Evolutionary conservation across 495 filamentous ascomycete genomes (phyloP).

Genomic region (Penicillium tannophilum): DNA sequence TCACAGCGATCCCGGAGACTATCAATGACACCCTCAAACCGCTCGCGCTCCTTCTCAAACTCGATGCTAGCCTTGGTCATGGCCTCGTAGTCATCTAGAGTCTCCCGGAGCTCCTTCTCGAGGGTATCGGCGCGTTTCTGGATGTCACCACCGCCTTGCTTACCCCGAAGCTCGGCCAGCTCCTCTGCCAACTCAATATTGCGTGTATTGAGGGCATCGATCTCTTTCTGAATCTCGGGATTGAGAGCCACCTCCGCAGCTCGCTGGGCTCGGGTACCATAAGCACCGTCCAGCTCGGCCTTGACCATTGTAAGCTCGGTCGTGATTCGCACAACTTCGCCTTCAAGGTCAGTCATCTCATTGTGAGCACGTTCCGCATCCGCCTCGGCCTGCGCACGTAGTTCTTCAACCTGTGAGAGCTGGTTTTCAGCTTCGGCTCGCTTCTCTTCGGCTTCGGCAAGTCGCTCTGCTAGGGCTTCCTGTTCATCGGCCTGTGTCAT

Average conservation of each 20-base stretch:
- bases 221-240: slow-evolving; percentile 65
- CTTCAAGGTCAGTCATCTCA: slow-evolving; percentile 75
- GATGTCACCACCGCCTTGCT: slow-evolving; percentile 48
- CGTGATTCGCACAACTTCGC: slow-evolving; percentile 80
- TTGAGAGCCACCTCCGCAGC: slow-evolving; percentile 73
- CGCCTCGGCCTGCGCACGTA: slow-evolving; percentile 42
- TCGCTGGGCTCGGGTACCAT: slow-evolving; percentile 75
- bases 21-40: slow-evolving; percentile 74
- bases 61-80: slow-evolving; percentile 85
- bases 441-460: slow-evolving; percentile 1
- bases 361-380: slow-evolving; percentile 54
- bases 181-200: slow-evolving; percentile 63
- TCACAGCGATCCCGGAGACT: slow-evolving; percentile 69
- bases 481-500: slow-evolving; percentile 1
- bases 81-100: slow-evolving; percentile 80
- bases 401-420: slow-evolving; percentile 5
- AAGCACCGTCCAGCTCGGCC: slow-evolving; percentile 93
- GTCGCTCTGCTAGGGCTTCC: neutral
- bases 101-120: slow-evolving; percentile 78
- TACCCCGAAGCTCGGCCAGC: slow-evolving; percentile 55
- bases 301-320: slow-evolving; percentile 91
- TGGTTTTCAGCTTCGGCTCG: neutral
- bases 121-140: slow-evolving; percentile 62
- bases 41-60: slow-evolving; percentile 81
- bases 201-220: slow-evolving; percentile 61